Conservation (phyloP, 1,139 yeast species). For the Magnusiomyces ingens region DNA sequence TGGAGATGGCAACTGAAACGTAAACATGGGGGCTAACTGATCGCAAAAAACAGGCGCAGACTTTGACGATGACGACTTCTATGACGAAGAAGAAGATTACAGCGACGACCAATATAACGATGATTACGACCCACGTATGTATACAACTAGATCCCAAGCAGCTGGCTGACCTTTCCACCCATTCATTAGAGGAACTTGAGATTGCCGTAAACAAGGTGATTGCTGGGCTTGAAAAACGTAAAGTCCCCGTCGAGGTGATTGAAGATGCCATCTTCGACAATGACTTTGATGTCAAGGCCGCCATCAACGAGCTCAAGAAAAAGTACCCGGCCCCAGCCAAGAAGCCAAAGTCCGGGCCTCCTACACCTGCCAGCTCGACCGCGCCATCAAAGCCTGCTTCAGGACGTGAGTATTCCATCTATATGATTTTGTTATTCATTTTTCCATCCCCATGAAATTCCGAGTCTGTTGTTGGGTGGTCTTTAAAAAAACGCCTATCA, state of each 20-base stretch:
- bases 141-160: neutral
- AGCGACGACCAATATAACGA: slow-evolving; percentile 1
- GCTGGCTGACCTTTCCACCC: no score
- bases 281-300: slow-evolving; percentile 50
- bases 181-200: slow-evolving; percentile 1
- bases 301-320: slow-evolving; percentile 24
- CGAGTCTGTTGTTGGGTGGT: no score
- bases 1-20: neutral
- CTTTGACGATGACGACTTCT: slow-evolving; percentile 1
- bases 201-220: slow-evolving; percentile 34
- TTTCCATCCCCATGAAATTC: no score
- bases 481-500: no score
- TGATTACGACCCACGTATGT: neutral
- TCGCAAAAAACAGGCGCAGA: neutral
- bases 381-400: no score
- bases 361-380: neutral
- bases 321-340: neutral
- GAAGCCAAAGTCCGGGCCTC: neutral
- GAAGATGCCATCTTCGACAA: slow-evolving; percentile 57
- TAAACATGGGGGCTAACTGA: neutral
- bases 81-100: slow-evolving; percentile 5
- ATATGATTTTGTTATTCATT: no score
- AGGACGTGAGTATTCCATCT: no score
- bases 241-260: slow-evolving; percentile 46
- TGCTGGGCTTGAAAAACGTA: slow-evolving; percentile 43